Percentiles rank a stretch among this genome's conserved stretches.
Evolutionary conservation across 2,329 filamentous ascomycete species (phyloP).

Genomic region (Fusarium sambucinum): DNA sequence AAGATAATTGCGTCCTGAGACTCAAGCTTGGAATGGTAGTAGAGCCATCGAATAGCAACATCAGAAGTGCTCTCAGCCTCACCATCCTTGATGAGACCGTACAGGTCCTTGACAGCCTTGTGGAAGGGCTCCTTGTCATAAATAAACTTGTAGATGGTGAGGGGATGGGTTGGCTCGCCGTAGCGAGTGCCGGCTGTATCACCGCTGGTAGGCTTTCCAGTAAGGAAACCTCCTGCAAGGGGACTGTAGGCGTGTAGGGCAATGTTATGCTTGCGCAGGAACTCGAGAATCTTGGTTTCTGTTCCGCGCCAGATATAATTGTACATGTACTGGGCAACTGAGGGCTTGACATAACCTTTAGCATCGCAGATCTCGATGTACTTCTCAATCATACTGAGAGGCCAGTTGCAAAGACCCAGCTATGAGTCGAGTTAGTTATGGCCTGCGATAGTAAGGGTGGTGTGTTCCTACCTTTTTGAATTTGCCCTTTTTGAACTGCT

Average conservation of each 20-base stretch:
- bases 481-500: neutral
- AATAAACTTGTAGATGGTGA: neutral
- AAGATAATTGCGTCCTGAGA: neutral
- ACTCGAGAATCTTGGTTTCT: neutral
- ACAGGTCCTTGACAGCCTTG: neutral
- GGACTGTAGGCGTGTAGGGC: neutral
- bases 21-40: neutral
- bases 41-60: neutral
- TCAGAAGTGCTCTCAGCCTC: neutral
- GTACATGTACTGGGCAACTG: neutral
- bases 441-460: accelerated
- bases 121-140: neutral
- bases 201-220: neutral
- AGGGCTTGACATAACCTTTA: neutral
- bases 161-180: neutral
- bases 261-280: neutral
- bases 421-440: neutral
- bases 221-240: neutral
- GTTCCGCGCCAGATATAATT: neutral
- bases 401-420: slow-evolving; percentile 1
- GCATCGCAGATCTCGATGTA: neutral
- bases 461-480: neutral
- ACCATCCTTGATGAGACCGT: neutral
- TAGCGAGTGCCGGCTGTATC: neutral
- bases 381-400: slow-evolving; percentile 2